Evolutionary conservation across 2,329 filamentous ascomycete species (phyloP), one percentile per base, ranked within the genome.

Genomic region (Alternaria gaisen): DNA sequence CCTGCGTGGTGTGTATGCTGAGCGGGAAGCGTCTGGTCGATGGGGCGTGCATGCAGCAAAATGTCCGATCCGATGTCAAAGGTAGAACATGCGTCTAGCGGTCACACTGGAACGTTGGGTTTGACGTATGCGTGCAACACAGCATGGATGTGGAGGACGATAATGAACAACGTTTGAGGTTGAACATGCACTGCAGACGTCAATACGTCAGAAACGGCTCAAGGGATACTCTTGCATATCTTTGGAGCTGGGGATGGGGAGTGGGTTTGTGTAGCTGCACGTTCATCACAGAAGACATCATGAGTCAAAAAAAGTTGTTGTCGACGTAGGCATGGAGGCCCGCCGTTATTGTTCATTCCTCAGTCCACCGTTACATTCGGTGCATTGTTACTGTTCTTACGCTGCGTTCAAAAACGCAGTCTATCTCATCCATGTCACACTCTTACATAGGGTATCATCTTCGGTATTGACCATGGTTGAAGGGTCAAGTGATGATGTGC

Each of bases 401-500:
- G 56, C 61, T 67, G 63, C 60, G 60, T 65, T 60, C 61, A 62
- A 53, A 65, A 64, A 66, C 66, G 61, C 62, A 61, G 42, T 44
- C 34, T 53, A 52, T 64, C 53, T 59, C 56, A 60, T 63, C 60
- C 62, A 58, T 59, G 61, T 68, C 58, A 26, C 64, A 70, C 64
- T 75, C 69, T 65, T 71, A 74, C 69, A 76, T 66, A 61, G 63
- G 61, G 63, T 68, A 73, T 71, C 74, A 75, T 68, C 70, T 63
- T 63, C 68, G 63, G 58, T 60, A 63, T 61, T 74, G 69, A 66
- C 75, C 74, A 68, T 70, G 74, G 76, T 78, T 78, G 76, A 78
- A 78, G 71, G 73, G 75, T 61, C 74, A 76, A 73, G 64, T 59
- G 70, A 74, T 75, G 72, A 74, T 71, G 68, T 75, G 73, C 72